Evolutionary conservation across 208 protist genomes (phyloP).

Genomic region (Wallacemonas rigidus): DNA sequence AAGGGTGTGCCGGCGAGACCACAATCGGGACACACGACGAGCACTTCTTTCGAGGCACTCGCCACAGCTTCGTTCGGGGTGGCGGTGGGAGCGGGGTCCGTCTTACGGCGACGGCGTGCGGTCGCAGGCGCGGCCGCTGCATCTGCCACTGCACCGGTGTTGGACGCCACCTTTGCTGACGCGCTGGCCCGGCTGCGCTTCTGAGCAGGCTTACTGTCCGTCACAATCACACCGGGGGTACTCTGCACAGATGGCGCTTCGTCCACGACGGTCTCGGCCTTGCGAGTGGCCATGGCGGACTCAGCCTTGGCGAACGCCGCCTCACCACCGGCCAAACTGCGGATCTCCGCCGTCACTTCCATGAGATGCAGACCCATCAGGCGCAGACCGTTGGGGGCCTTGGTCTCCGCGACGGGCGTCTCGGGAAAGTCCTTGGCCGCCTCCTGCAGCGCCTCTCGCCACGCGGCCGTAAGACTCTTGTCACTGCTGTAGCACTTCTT

Average conservation of each 20-base stretch:
- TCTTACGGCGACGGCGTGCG: not conserved
- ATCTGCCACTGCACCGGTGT: not conserved
- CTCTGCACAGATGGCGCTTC: slow-evolving; percentile 5
- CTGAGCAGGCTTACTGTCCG: not conserved
- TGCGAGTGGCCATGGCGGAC: slow-evolving; percentile 6
- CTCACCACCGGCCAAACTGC: slow-evolving; percentile 35
- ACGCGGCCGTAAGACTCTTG: slow-evolving; percentile 35
- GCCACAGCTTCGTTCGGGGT: not conserved
- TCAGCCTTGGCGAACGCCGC: slow-evolving; percentile 23
- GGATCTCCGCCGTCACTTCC: slow-evolving; percentile 32
- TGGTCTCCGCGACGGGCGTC: not conserved
- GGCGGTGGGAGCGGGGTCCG: not conserved
- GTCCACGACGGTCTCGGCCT: not conserved
- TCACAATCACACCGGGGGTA: slow-evolving; percentile 1
- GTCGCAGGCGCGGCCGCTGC: not conserved
- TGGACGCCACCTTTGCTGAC: not conserved
- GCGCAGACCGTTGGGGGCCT: slow-evolving; percentile 29
- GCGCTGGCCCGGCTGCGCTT: slow-evolving; percentile 10
- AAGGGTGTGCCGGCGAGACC: slow-evolving; percentile 55
- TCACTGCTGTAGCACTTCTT: slow-evolving; percentile 36
- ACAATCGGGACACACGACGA: slow-evolving; percentile 51
- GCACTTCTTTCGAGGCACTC: not conserved
- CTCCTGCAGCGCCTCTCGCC: slow-evolving; percentile 52
- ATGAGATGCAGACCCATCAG: slow-evolving; percentile 43
- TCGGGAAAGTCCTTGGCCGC: slow-evolving; percentile 58